Evolutionary conservation across 106 monocot species (phyloP).

Genomic region (Phalaenopsis aphrodite): DNA sequence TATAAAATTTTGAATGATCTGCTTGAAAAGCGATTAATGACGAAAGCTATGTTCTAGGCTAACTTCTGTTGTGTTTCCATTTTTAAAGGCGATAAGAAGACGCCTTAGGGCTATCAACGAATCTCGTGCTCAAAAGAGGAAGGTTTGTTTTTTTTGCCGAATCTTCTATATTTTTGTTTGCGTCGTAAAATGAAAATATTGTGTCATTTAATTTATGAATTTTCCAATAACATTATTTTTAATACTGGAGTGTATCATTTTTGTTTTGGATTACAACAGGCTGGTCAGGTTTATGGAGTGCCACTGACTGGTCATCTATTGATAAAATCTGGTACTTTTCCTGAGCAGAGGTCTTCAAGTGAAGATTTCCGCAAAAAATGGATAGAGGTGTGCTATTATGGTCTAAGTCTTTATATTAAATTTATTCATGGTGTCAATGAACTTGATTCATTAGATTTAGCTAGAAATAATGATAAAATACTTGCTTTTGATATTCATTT

Average conservation of each 20-base stretch:
- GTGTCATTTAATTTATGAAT: neutral
- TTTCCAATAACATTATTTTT: neutral
- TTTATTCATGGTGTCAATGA: neutral
- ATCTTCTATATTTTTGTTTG: neutral
- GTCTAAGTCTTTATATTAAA: neutral
- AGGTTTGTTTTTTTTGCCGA: slow-evolving; percentile 28
- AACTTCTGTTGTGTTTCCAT: slow-evolving; percentile 2
- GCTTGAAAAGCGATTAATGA: neutral
- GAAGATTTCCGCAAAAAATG: slow-evolving; percentile 86
- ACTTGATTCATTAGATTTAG: neutral
- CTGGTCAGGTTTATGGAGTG: slow-evolving; percentile 94
- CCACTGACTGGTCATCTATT: slow-evolving; percentile 81
- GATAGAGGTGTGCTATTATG: slow-evolving; percentile 62
- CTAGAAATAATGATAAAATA: neutral
- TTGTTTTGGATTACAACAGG: slow-evolving; percentile 34
- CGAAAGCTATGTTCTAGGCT: neutral
- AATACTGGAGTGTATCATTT: neutral
- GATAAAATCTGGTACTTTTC: slow-evolving; percentile 68
- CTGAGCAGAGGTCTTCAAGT: slow-evolving; percentile 62
- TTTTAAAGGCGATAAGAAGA: slow-evolving; percentile 61
- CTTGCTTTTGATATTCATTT: neutral
- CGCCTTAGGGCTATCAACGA: slow-evolving; percentile 90
- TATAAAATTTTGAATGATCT: neutral
- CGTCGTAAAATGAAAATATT: neutral
- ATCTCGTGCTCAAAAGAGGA: slow-evolving; percentile 87